A percentile compares a stretch with the other conserved stretches of the same genome.
Evolutionary conservation across 768 basidiomycete genomes (phyloP).

Genomic region (Tulasnella sp.): DNA sequence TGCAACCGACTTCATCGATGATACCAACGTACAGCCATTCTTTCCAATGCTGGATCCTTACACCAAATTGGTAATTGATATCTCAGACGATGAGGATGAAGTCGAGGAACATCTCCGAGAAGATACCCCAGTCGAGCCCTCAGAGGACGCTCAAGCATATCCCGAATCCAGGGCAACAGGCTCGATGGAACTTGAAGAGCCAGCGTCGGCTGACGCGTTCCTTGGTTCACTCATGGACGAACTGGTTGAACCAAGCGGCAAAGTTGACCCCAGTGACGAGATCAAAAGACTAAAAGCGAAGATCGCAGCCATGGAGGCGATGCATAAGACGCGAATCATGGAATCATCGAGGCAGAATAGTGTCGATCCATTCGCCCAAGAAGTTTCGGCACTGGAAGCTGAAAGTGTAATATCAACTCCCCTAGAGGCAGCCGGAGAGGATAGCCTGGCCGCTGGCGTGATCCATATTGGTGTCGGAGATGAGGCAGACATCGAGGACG

Average conservation of each 20-base stretch:
- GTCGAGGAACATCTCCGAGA: neutral
- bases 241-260: neutral
- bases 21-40: neutral
- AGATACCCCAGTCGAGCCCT: neutral
- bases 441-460: neutral
- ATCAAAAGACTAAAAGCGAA: constrained; percentile 14
- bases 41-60: neutral
- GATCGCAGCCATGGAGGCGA: constrained; percentile 17
- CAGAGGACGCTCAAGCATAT: neutral
- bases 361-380: neutral
- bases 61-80: constrained; percentile 12
- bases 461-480: neutral
- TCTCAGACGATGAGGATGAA: constrained; percentile 23
- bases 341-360: neutral
- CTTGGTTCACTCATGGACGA: constrained; percentile 15
- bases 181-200: neutral
- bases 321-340: neutral
- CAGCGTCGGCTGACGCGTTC: constrained; percentile 16
- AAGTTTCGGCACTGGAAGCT: neutral
- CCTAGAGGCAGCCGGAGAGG: neutral
- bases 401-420: neutral
- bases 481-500: neutral
- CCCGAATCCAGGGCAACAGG: neutral
- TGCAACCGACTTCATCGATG: constrained; percentile 25
- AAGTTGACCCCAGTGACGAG: neutral